Percentiles rank a stretch among this genome's conserved stretches.
These are phyloP conservation scores for Aspergillus amoenus DNA, from an alignment of 2,329 filamentous ascomycete species.

Conservation along the genomic window DNA sequence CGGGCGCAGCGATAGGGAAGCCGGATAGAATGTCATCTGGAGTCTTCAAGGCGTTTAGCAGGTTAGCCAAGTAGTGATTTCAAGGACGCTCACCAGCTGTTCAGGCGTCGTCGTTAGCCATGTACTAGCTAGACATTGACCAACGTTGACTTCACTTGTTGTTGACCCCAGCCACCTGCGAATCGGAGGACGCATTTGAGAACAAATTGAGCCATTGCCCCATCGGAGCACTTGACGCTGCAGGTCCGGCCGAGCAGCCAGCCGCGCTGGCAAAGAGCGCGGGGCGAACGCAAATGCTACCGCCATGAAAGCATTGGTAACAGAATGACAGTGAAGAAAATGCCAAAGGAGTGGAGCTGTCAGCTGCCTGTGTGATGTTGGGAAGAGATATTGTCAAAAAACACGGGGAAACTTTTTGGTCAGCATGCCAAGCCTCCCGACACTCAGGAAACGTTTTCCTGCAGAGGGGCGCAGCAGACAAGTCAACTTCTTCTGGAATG, in stretches of 20 bases:
- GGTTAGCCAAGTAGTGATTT: background rate
- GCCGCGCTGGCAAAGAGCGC: slow-evolving; percentile 19
- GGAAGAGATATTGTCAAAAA: background rate
- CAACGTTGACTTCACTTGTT: slow-evolving; percentile 1
- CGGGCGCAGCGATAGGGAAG: slow-evolving; percentile 16
- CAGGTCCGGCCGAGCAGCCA: slow-evolving; percentile 12
- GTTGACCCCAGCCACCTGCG: slow-evolving; percentile 22
- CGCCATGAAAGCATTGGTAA: slow-evolving; percentile 21
- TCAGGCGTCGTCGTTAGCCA: slow-evolving; percentile 34
- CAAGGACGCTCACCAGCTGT: slow-evolving; percentile 25
- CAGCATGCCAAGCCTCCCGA: slow-evolving; percentile 1
- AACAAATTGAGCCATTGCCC: background rate
- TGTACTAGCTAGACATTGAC: slow-evolving; percentile 27
- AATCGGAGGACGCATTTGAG: background rate
- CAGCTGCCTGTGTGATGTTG: background rate
- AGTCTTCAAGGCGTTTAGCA: slow-evolving; percentile 23
- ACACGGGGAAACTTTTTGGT: background rate
- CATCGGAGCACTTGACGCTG: slow-evolving; percentile 8
- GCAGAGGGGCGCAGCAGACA: no score
- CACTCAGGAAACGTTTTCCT: background rate
- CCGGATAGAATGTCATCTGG: slow-evolving; percentile 31
- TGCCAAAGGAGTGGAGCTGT: background rate
- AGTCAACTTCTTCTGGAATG: background rate
- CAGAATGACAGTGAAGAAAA: background rate
- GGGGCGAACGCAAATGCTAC: slow-evolving; percentile 19